Evolutionary conservation across 2,329 filamentous ascomycete species (phyloP), one percentile per base, ranked within the genome.

Genomic region (Atkinsonella texensis): DNA sequence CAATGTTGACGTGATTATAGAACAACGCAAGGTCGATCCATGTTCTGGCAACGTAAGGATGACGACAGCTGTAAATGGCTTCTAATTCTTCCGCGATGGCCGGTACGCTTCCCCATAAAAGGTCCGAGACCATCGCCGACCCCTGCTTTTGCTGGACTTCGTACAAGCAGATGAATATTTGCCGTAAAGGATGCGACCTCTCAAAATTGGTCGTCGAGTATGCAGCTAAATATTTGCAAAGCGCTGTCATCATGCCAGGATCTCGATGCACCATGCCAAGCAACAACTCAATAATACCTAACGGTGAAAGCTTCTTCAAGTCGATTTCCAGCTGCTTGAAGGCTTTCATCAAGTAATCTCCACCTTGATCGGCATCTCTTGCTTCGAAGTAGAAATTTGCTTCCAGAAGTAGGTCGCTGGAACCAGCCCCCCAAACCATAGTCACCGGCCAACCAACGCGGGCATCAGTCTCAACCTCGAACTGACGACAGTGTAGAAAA

Each of bases 111-210:
- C 61, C 63, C 68, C 69, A 71, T 2, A 73, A 58, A 12, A 73
- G 57, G 49, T 73, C 69, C 5, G 70, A 73, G n/a, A 73, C 58
- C 9, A 67, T 70, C 2, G 57, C 58, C 8, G 70, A 62, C 2
- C 70, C 70, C 52, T 73, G 70, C 42, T 71, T 72, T 52, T 73
- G 70, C 52, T 72, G 69, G 6, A 73, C 67, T 39, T 73, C 69
- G 55, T 73, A 73, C 23, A 73, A 52, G 41, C 68, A 68, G 13
- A 62, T 64, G 51, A 73, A 72, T 2, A 72, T 71, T 50, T 68
- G 67, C 8, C 70, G 68, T 17, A 73, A 60, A 1, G 70, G 70
- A 53, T 73, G 70, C 4, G 67, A 62, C 35, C 69, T 65, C 50
- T 73, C 70, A 31, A 70, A 63, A 55, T 72, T 70, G 1, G 69